A percentile compares a stretch with the other conserved stretches of the same genome.
Conservation (phyloP, 2,329 filamentous ascomycete species). For the Phialocephala sp. region DNA sequence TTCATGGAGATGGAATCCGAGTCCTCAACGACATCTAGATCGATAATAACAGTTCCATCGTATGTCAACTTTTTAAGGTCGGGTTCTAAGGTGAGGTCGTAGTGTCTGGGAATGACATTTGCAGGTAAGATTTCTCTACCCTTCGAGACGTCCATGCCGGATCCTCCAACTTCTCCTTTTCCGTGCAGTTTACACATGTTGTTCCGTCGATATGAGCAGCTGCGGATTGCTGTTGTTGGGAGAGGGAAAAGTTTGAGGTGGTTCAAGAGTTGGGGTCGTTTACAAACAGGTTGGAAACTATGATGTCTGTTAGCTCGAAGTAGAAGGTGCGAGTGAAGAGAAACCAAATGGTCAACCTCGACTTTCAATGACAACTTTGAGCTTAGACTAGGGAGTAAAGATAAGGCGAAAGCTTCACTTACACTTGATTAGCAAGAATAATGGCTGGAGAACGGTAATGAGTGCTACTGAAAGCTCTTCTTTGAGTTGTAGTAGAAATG, state of each 20-base stretch:
- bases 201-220: slow-evolving; percentile 77
- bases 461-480: slow-evolving; percentile 34
- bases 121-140: slow-evolving; percentile 85
- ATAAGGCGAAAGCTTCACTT: slow-evolving; percentile 19
- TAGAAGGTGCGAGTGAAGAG: slow-evolving; percentile 1
- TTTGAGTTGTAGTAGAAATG: slow-evolving; percentile 32
- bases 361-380: neutral
- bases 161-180: slow-evolving; percentile 54
- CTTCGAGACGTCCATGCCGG: slow-evolving; percentile 60
- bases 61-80: slow-evolving; percentile 89
- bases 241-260: slow-evolving; percentile 30
- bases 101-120: slow-evolving; percentile 92
- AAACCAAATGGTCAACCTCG: neutral
- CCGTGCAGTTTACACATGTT: slow-evolving; percentile 72
- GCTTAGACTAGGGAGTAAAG: neutral
- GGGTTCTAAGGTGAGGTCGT: slow-evolving; percentile 89
- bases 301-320: slow-evolving; percentile 9
- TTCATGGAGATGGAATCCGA: slow-evolving; percentile 87
- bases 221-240: slow-evolving; percentile 47
- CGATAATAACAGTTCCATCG: slow-evolving; percentile 82
- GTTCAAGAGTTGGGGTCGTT: slow-evolving; percentile 34
- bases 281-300: slow-evolving; percentile 34
- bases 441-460: slow-evolving; percentile 24
- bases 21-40: slow-evolving; percentile 85
- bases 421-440: slow-evolving; percentile 24